Evolutionary conservation across 345 rosid species (phyloP).

Genomic region (Populus alba): DNA sequence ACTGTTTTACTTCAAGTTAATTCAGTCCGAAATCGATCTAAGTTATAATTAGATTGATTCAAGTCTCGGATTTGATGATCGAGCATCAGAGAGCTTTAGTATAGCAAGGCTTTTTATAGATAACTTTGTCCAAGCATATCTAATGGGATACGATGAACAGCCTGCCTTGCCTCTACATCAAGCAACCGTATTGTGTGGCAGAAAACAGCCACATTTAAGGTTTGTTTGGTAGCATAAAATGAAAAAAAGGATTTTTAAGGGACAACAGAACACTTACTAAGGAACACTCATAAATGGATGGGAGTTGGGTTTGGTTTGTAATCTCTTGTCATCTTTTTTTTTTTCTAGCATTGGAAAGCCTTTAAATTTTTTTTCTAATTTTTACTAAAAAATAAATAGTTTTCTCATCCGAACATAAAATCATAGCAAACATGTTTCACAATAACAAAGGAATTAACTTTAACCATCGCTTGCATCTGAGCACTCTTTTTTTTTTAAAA

Average conservation of each 20-base stretch:
- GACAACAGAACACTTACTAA: not conserved
- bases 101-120: too few species aligned
- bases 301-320: not conserved
- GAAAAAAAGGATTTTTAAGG: not conserved
- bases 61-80: too few species aligned
- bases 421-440: too few species aligned
- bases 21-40: too few species aligned
- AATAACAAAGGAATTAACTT: not conserved
- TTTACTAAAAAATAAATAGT: too few species aligned
- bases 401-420: too few species aligned
- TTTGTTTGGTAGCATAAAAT: not conserved
- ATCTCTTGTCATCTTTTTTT: not conserved
- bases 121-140: not conserved
- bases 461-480: not conserved
- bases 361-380: not conserved
- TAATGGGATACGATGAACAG: not conserved
- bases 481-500: not conserved
- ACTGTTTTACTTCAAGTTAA: too few species aligned
- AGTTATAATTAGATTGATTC: too few species aligned
- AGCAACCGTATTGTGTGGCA: slow-evolving; percentile 1
- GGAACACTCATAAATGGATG: not conserved
- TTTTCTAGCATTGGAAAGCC: not conserved
- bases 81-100: too few species aligned
- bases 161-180: slow-evolving; percentile 18
- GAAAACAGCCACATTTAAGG: not conserved